Evolutionary conservation across 2,329 filamentous ascomycete species (phyloP).

Genomic region (Huntiella omanensis): DNA sequence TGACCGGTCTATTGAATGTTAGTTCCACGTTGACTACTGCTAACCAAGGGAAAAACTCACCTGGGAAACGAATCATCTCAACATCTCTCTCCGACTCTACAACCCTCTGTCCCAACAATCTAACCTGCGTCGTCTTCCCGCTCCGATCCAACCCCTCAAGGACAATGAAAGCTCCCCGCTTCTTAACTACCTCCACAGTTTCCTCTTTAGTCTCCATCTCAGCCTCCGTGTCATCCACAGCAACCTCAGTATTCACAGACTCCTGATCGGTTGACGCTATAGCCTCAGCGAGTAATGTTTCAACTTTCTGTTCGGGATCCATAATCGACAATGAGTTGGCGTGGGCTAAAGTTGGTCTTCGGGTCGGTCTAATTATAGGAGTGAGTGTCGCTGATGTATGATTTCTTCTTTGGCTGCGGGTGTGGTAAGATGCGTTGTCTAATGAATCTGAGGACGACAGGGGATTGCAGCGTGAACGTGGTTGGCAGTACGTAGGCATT

Average conservation of each 20-base stretch:
- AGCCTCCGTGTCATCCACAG: neutral
- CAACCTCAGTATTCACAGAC: neutral
- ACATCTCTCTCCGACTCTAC: conserved; percentile 29
- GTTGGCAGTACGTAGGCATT: too few relatives aligned
- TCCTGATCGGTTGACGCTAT: neutral
- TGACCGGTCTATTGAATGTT: conserved; percentile 41
- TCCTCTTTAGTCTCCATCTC: neutral
- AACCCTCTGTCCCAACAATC: conserved; percentile 40
- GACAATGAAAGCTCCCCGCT: conserved; percentile 56
- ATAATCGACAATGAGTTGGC: too few relatives aligned
- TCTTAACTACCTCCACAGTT: conserved; percentile 1
- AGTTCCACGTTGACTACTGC: neutral
- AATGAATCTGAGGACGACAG: too few relatives aligned
- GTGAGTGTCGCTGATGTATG: too few relatives aligned
- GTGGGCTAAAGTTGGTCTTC: too few relatives aligned
- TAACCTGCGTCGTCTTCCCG: conserved; percentile 82
- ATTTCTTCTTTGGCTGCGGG: too few relatives aligned
- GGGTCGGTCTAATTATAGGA: too few relatives aligned
- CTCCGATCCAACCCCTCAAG: conserved; percentile 80
- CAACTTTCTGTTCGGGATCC: too few relatives aligned
- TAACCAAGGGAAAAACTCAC: conserved; percentile 20
- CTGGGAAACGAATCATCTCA: conserved; percentile 37
- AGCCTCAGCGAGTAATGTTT: too few relatives aligned
- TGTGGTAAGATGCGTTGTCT: too few relatives aligned
- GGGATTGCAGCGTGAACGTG: too few relatives aligned